Base-by-base conservation (phyloP, 2,329 filamentous ascomycete genomes). In the Sporothrix variecibatus region DNA sequence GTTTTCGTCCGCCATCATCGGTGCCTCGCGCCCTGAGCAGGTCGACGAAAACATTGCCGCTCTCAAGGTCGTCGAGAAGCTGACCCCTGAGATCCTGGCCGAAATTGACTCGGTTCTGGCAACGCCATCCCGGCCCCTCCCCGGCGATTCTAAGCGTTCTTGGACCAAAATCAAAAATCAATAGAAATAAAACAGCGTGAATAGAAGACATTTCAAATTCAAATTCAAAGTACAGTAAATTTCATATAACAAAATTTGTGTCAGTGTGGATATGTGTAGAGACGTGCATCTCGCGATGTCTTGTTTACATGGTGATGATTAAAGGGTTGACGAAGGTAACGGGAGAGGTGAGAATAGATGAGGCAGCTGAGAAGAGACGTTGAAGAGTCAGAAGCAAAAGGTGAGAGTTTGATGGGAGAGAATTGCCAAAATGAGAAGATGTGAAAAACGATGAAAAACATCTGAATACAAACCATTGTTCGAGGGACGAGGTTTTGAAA, bases 1-100 rank as follows among this genome's bases (percentile, higher is more conserved):
- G 85, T 88, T 23, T 23, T 86, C 83, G 62, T 85, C 83, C 3
- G 86, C 87, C 53, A 88, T 89, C 69, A 86, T 85, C 0, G 87
- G 87, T 3, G 87, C 87, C 2, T 87, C 84, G 72, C 82, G 82
- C 49, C 83, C 85, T 1, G 84, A 86, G 78, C 87, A 89, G 80
- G 82, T 89, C 49, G 82, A 84, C 23, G 85, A 88, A 77, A 88
- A 87, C 72, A 81, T 86, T 69, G 83, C 82, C 74, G 84, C 85
- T 12, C 76, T 89, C 5, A 80, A 84, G 77, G 77, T 87, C 58
- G 75, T 85, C 8, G 82, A 85, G 49, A 85, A 86, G 79, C 77
- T 89, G 74, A 88, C 86, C 1, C 83, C 85, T 0, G 84, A 86
- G 77, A 78, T 88, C 31, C 81, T 88, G 81, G 83, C 79, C 9